Base-by-base conservation (phyloP, 1,139 yeast species). In the Tardiomyces depauwii region DNA sequence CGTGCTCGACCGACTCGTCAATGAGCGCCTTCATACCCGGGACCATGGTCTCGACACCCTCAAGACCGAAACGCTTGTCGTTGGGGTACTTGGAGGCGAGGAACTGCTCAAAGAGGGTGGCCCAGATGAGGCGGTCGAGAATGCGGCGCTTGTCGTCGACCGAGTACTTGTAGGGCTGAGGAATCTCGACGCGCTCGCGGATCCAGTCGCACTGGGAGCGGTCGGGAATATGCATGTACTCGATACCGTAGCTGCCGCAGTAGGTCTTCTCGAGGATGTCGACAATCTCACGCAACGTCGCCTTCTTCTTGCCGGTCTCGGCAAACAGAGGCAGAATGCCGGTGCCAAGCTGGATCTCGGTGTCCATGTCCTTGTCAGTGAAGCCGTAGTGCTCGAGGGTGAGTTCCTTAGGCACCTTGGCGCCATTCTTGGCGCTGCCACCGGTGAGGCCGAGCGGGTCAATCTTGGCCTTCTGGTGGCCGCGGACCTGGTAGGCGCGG, bases 401-500 rank as follows among this genome's bases (percentile, higher is more conserved):
- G 62, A 93, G 75, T 71, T 91, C 98, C 63, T 77, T 81, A 53
- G 97, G 96, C 39, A 73, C 54, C 18, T 67, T 64, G 48, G 71
- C 69, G 36, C 66, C 59, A 50, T 70, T 64, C 59, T 76, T 76
- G 57, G 79, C 83, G 41, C 53, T 47, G 47, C 55, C 53, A 55
- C 93, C 96, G 27, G 91, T 79, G 60, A 91, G 84, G 38, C 85
- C 93, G 62, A 91, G 73, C 16, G 99, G 99, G 67, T 91, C 99
- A 51, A 89, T 82, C 61, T 81, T 83, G 44, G 98, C 96, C 71
- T 86, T 87, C 66, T 82, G 85, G 67, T 91, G 98, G 54, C 98
- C 99, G 68, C 97, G 81, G 46, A 91, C 98, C 72, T 91, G 98
- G 71, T 89, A 93, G 41, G 98, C 98, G 67, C 99, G 85, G 51